Conservation (phyloP, 192 early-diverging fungal genomes). For the Podochytrium sp. region DNA sequence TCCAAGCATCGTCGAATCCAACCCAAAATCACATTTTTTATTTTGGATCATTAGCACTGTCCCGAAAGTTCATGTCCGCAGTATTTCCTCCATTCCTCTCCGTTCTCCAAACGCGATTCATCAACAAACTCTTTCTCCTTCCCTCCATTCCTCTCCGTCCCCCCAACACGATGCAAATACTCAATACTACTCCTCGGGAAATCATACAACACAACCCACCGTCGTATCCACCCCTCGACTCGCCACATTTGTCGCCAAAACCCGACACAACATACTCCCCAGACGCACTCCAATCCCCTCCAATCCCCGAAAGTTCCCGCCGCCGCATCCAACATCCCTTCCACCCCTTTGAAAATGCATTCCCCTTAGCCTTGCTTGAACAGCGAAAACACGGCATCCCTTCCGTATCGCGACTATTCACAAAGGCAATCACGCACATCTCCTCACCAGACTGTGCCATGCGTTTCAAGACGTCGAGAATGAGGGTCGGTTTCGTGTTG, state of each 20-base stretch:
- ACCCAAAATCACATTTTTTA: too few species aligned
- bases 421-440: slow-evolving; percentile 83
- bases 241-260: slow-evolving; percentile 90
- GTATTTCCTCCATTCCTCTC: too few species aligned
- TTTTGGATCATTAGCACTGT: too few species aligned
- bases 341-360: neutral
- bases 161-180: slow-evolving; percentile 89
- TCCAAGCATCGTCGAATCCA: too few species aligned
- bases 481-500: slow-evolving; percentile 67
- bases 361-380: neutral
- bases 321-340: slow-evolving; percentile 1
- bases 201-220: slow-evolving; percentile 85
- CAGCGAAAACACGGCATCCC: slow-evolving; percentile 17
- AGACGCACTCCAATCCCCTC: neutral
- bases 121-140: slow-evolving; percentile 80
- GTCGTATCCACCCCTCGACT: slow-evolving; percentile 89
- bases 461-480: slow-evolving; percentile 73
- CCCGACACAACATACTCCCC: neutral
- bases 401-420: slow-evolving; percentile 65
- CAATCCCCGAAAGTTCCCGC: neutral
- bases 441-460: slow-evolving; percentile 47
- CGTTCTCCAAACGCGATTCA: slow-evolving; percentile 75
- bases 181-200: slow-evolving; percentile 90
- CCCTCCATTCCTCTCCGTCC: slow-evolving; percentile 84
- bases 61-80: too few species aligned